Evolutionary conservation across 768 basidiomycete species (phyloP).

Genomic region (Multifurca ochricompacta): DNA sequence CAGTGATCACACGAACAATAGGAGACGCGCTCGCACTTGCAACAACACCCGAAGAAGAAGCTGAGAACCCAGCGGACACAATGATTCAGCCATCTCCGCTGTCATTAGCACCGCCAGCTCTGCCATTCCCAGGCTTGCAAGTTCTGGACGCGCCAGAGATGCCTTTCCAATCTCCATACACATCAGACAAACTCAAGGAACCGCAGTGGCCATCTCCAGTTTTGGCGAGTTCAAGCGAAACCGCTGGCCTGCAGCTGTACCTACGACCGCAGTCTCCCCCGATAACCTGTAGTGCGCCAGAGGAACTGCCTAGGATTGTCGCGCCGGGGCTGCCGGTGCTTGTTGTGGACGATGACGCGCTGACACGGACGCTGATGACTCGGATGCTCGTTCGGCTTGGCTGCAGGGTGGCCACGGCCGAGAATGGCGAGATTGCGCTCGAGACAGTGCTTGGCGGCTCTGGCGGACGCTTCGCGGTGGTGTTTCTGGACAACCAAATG

Average conservation of each 20-base stretch:
- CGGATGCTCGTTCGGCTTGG: slow-evolving; percentile 72
- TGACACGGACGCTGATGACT: slow-evolving; percentile 77
- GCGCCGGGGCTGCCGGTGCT: slow-evolving; percentile 55
- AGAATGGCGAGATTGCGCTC: slow-evolving; percentile 75
- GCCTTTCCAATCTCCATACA: background rate
- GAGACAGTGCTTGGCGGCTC: slow-evolving; percentile 52
- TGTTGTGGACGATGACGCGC: slow-evolving; percentile 76
- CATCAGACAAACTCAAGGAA: background rate
- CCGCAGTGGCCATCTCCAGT: background rate
- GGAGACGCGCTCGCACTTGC: slow-evolving; percentile 24
- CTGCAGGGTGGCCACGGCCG: slow-evolving; percentile 69
- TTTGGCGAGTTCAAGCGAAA: background rate
- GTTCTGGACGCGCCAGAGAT: background rate
- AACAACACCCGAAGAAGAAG: slow-evolving; percentile 5
- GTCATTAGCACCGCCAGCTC: background rate
- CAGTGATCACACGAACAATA: slow-evolving; percentile 36
- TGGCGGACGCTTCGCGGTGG: slow-evolving; percentile 32
- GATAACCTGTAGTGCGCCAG: slow-evolving; percentile 11
- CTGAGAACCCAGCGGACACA: slow-evolving; percentile 3
- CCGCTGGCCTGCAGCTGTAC: background rate
- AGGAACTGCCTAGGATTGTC: slow-evolving; percentile 23
- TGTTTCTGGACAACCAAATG: slow-evolving; percentile 75
- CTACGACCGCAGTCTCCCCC: background rate
- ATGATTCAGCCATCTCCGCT: background rate
- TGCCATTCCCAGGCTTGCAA: background rate